A percentile compares a stretch with the other conserved stretches of the same genome.
Conservation (phyloP, 192 early-diverging fungal species). For the Dissophora ornata region DNA sequence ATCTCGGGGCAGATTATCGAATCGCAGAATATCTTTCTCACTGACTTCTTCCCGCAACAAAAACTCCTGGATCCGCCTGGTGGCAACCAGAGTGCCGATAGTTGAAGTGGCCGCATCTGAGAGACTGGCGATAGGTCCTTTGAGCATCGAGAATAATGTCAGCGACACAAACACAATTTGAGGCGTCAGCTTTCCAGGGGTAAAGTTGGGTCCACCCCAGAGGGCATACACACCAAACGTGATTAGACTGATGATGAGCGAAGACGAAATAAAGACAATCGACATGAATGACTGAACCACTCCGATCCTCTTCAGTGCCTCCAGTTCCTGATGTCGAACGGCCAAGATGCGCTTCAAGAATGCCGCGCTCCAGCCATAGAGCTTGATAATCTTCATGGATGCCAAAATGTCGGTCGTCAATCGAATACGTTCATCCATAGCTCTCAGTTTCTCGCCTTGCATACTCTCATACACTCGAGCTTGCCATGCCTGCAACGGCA, state of each 20-base stretch:
- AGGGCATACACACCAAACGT: conserved; percentile 36
- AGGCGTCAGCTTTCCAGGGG: conserved; percentile 39
- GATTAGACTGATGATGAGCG: conserved; percentile 47
- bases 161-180: conserved; percentile 72
- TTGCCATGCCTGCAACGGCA: conserved; percentile 50
- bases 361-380: conserved; percentile 51
- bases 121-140: conserved; percentile 63
- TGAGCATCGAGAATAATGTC: conserved; percentile 71
- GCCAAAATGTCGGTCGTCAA: conserved; percentile 52
- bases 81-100: conserved; percentile 64
- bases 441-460: conserved; percentile 30
- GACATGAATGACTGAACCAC: conserved; percentile 44
- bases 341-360: conserved; percentile 35
- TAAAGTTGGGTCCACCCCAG: conserved; percentile 41
- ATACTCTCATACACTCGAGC: conserved; percentile 16
- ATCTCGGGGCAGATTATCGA: conserved; percentile 5
- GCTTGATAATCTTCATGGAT: conserved; percentile 48
- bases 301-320: conserved; percentile 22
- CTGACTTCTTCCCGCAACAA: conserved; percentile 42
- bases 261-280: conserved; percentile 40
- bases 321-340: conserved; percentile 34
- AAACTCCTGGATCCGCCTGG: conserved; percentile 63
- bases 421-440: conserved; percentile 54
- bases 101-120: conserved; percentile 70
- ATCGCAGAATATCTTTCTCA: conserved; percentile 27